Conservation (phyloP, 225 moss, liverwort and hornwort genomes). For the Takakia lepidozioides region DNA sequence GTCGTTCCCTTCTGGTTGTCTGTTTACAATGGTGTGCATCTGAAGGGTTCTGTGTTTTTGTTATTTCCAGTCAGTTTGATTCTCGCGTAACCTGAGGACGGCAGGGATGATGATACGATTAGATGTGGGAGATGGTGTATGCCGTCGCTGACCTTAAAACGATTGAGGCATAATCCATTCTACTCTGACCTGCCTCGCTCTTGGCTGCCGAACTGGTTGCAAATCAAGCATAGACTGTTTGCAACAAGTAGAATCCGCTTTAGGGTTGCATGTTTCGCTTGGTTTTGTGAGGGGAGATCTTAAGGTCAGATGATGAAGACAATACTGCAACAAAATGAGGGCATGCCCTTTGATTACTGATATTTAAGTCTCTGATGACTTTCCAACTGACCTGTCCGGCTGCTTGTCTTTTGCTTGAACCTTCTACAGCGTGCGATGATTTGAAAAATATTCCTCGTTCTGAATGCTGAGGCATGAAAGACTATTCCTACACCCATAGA, state of each 20-base stretch:
- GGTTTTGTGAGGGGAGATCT: not conserved
- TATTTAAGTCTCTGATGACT: slow-evolving; percentile 58
- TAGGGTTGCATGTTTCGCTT: not conserved
- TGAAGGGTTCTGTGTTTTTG: no score
- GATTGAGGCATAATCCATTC: slow-evolving; percentile 61
- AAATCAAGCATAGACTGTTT: no score
- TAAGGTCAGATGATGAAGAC: slow-evolving; percentile 34
- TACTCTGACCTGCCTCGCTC: slow-evolving; percentile 41
- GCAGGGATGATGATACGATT: slow-evolving; percentile 55
- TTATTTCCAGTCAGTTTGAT: no score
- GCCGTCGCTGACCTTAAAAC: slow-evolving; percentile 36
- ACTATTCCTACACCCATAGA: slow-evolving; percentile 15
- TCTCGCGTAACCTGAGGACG: no score
- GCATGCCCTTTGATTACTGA: slow-evolving; percentile 27
- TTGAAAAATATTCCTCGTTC: slow-evolving; percentile 26
- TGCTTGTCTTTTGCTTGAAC: no score
- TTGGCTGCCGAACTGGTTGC: no score
- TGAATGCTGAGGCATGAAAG: slow-evolving; percentile 33
- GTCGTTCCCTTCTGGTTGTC: no score
- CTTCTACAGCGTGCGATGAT: slow-evolving; percentile 36
- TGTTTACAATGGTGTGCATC: no score
- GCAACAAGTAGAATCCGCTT: no score
- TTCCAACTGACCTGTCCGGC: no score
- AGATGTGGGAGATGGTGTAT: slow-evolving; percentile 44
- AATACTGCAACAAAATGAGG: slow-evolving; percentile 56